Evolutionary conservation across 2,329 filamentous ascomycete genomes (phyloP), one percentile per base, ranked within the genome.

Genomic region (Amauroascus niger): DNA sequence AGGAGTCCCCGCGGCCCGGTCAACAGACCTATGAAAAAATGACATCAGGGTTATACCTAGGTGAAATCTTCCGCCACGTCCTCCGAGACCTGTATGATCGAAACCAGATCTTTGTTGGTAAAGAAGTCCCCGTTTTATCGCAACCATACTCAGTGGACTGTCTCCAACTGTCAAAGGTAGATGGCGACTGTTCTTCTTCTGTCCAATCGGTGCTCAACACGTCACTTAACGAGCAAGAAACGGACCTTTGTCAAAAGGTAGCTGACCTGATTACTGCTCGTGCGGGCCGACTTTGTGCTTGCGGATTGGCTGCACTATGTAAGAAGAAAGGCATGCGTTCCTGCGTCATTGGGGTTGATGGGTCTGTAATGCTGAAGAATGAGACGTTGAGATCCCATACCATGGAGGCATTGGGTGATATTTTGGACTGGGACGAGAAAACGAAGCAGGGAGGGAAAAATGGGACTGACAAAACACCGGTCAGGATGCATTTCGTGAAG

Each of bases 321-420:
- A 94, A 85, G 75, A 97, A 97, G 83, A 96, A 96, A 80, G 80
- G 81, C 61, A 91, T 90, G 71, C 74, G 86, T 65, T 79, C 80
- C 35, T 95, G 88, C 75, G 91, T 97, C 70, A 93, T 97, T 43
- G 93, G 93, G 63, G 93, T 93, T 49, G 93, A 98, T 67, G 93
- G 93, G 33, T 95, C 88, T 18, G 91, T 98, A 52, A 97, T 98
- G 77, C 96, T 95, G 79, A 97, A 97, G 71, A 98, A 97, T 74
- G 93, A 93, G 13, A 87, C 95, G 74, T 97, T 98, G 80, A 95
- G 96, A 78, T 81, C 83, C 55, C 86, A 93, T 52, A 89, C 90
- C 53, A 91, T 93, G 13, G 78, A 84, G 69, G 93, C 91, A 26
- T 80, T 98, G 52, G 83, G 88, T 52, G 93, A 98, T 76, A 96